Percentiles rank a stretch among this genome's conserved stretches.
Conservation (phyloP, 805 yeast genomes). For the Scheffersomyces amazonensis region DNA sequence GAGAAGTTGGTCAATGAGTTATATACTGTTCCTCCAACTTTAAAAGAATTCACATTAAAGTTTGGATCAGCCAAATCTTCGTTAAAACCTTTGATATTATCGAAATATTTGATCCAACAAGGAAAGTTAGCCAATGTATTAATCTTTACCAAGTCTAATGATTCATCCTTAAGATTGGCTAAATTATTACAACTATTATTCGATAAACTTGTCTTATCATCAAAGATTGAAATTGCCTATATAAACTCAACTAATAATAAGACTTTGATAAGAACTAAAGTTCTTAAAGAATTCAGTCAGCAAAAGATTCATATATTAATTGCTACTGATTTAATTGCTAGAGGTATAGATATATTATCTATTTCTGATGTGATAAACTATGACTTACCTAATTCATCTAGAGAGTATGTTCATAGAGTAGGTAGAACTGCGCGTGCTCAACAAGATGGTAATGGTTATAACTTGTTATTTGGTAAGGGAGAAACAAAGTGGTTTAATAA, state of each 20-base stretch:
- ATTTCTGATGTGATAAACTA: slow-evolving; percentile 81
- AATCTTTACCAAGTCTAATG: slow-evolving; percentile 77
- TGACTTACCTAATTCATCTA: slow-evolving; percentile 82
- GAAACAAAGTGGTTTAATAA: slow-evolving; percentile 65
- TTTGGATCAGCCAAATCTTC: slow-evolving; percentile 36
- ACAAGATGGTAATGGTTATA: slow-evolving; percentile 70
- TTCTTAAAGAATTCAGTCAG: slow-evolving; percentile 56
- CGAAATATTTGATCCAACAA: slow-evolving; percentile 46
- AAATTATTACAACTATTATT: slow-evolving; percentile 51
- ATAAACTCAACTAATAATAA: slow-evolving; percentile 60
- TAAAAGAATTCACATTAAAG: slow-evolving; percentile 45
- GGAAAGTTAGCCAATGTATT: slow-evolving; percentile 41
- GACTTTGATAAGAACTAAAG: slow-evolving; percentile 46
- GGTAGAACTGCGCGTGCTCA: slow-evolving; percentile 98
- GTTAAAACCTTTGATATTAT: slow-evolving; percentile 72
- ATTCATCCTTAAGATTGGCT: slow-evolving; percentile 78
- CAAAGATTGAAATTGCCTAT: slow-evolving; percentile 28
- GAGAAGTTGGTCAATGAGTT: slow-evolving; percentile 48
- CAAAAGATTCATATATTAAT: slow-evolving; percentile 55
- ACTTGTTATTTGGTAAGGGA: slow-evolving; percentile 71
- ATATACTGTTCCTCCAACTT: slow-evolving; percentile 56
- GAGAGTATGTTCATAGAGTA: slow-evolving; percentile 93
- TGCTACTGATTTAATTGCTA: slow-evolving; percentile 91
- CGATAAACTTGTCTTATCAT: slow-evolving; percentile 12
- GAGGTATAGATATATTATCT: slow-evolving; percentile 83